Conservation (phyloP, 208 protist genomes). For the Endotrypanum monterogeii region DNA sequence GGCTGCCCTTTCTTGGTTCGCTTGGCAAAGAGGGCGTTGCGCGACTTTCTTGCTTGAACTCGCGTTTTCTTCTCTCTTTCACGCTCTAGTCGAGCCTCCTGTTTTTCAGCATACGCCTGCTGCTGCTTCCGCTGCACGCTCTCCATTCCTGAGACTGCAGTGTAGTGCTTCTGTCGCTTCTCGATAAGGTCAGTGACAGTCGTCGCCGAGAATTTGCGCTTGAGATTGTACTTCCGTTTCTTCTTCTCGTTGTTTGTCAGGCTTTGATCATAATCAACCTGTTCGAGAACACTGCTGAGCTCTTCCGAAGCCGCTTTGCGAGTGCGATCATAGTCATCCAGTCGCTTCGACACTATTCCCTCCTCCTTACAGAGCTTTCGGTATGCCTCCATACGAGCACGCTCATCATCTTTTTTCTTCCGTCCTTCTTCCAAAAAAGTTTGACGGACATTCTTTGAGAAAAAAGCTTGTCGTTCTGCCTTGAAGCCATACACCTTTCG, state of each 20-base stretch:
- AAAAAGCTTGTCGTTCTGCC: constrained; percentile 74
- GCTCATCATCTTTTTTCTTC: constrained; percentile 76
- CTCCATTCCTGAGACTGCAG: constrained; percentile 62
- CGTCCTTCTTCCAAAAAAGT: constrained; percentile 61
- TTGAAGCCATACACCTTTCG: constrained; percentile 63
- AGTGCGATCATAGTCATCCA: constrained; percentile 79
- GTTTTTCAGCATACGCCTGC: constrained; percentile 48
- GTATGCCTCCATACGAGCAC: constrained; percentile 88
- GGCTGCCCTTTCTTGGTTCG: constrained; percentile 81
- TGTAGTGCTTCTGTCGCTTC: constrained; percentile 64
- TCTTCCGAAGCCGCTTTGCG: constrained; percentile 38
- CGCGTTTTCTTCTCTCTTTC: constrained; percentile 47
- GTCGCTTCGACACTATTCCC: constrained; percentile 78
- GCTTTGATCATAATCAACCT: constrained; percentile 84
- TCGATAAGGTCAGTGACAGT: constrained; percentile 68
- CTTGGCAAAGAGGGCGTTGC: constrained; percentile 63
- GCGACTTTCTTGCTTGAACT: constrained; percentile 49
- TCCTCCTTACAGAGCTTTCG: constrained; percentile 81
- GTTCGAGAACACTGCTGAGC: constrained; percentile 57
- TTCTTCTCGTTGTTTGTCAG: constrained; percentile 89
- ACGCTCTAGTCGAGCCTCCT: constrained; percentile 41
- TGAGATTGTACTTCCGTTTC: constrained; percentile 85
- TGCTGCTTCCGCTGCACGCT: constrained; percentile 53
- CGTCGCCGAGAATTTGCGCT: constrained; percentile 82
- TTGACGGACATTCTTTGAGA: constrained; percentile 70